These are phyloP conservation scores for Pulveroboletus frians DNA, from an alignment of 768 basidiomycete species.

Conservation along the genomic window DNA sequence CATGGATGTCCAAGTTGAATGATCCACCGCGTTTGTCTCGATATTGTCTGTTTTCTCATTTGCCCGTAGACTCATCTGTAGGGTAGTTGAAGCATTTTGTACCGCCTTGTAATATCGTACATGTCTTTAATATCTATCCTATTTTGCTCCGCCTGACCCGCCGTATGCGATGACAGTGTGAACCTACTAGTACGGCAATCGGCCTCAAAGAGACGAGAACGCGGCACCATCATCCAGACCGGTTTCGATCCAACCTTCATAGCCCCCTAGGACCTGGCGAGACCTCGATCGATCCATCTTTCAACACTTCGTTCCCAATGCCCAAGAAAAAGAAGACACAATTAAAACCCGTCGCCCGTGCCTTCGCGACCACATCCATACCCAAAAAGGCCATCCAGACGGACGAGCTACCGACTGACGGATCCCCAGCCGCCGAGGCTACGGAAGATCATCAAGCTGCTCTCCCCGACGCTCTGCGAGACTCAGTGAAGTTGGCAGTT, in stretches of 20 bases:
- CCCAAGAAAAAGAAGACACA: constrained; percentile 85
- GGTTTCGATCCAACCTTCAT: background rate
- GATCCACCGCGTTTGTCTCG: constrained; percentile 8
- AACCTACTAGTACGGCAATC: too few species aligned
- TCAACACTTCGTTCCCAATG: constrained; percentile 36
- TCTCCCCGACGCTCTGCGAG: constrained; percentile 6
- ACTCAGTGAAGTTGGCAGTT: constrained; percentile 29
- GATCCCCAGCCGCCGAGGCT: constrained; percentile 3
- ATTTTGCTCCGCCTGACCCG: background rate
- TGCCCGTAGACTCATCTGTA: constrained; percentile 23
- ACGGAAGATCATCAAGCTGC: constrained; percentile 2
- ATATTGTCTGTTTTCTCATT: constrained; percentile 10
- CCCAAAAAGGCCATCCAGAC: constrained; percentile 60
- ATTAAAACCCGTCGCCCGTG: constrained; percentile 66
- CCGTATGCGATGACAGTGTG: background rate
- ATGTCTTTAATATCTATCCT: constrained; percentile 25
- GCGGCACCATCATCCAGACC: background rate
- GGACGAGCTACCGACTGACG: constrained; percentile 18
- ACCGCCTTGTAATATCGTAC: constrained; percentile 26
- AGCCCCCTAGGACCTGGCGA: background rate
- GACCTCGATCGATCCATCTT: background rate
- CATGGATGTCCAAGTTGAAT: constrained; percentile 26
- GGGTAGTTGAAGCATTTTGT: constrained; percentile 28
- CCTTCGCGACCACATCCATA: constrained; percentile 78
- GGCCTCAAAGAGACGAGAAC: background rate